Conservation (phyloP, 345 rosid species). For the Pugionium cornutum region DNA sequence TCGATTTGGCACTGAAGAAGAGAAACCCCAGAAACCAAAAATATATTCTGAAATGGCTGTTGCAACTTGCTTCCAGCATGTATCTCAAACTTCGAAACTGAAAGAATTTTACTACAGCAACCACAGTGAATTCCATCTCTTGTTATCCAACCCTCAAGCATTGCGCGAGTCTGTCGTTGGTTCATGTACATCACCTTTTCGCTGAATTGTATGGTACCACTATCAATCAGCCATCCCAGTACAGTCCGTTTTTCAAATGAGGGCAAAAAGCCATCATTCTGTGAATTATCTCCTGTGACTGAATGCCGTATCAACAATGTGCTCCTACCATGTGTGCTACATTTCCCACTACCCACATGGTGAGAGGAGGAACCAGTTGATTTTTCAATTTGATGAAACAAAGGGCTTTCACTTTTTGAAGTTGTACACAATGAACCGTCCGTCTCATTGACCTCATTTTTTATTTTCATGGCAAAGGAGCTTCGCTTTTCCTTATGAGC, state of each 20-base stretch:
- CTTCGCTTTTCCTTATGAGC: conserved; percentile 66
- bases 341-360: conserved; percentile 57
- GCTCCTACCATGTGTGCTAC: conserved; percentile 66
- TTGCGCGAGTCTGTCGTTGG: conserved; percentile 44
- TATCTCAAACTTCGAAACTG: conserved; percentile 69
- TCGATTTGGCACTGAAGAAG: conserved; percentile 80
- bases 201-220: conserved; percentile 57
- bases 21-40: conserved; percentile 67
- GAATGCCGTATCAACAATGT: conserved; percentile 66
- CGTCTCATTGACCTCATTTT: conserved; percentile 44
- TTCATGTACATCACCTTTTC: conserved; percentile 75
- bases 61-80: conserved; percentile 82
- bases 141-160: conserved; percentile 73
- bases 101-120: conserved; percentile 72
- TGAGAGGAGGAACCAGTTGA: conserved; percentile 47
- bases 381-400: conserved; percentile 34
- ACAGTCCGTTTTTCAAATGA: conserved; percentile 64
- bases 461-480: conserved; percentile 55
- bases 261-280: conserved; percentile 59
- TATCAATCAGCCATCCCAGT: conserved; percentile 77
- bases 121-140: conserved; percentile 85
- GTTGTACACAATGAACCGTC: conserved; percentile 41
- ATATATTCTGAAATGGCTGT: conserved; percentile 71
- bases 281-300: conserved; percentile 46
- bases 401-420: conserved; percentile 43